A percentile compares a stretch with the other conserved stretches of the same genome.
phyloP scores from a whole-genome alignment of 176 grass and related monocot species.

The Saccharum officinarum region DNA sequence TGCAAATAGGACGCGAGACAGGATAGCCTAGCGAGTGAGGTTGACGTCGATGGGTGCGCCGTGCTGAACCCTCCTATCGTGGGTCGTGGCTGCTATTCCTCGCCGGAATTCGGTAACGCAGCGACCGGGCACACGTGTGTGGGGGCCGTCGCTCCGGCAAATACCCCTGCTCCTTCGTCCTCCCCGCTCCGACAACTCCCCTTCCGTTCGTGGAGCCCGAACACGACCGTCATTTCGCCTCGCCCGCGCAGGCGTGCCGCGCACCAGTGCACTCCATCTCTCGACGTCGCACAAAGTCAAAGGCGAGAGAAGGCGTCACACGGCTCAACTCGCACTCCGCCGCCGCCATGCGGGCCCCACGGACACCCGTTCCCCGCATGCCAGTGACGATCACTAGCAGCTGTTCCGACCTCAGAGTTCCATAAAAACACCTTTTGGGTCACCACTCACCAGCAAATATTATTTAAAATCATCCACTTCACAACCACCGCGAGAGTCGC shows the following conservation, averaged over 20 bases:
- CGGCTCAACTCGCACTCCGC: background rate
- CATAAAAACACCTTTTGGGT: background rate
- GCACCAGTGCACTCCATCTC: background rate
- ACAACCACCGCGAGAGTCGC: slow-evolving; percentile 2
- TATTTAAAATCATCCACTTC: slow-evolving; percentile 8
- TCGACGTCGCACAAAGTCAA: background rate
- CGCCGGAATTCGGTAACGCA: background rate
- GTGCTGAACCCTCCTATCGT: background rate
- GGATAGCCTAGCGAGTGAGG: no score
- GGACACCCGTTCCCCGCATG: background rate
- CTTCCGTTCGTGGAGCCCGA: background rate
- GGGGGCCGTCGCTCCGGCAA: no score
- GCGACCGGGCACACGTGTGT: background rate
- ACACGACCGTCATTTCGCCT: no score
- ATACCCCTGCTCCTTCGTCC: no score
- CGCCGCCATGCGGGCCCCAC: background rate
- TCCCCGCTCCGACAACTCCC: no score
- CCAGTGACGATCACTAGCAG: background rate
- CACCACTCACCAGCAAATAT: background rate
- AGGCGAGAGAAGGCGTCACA: background rate
- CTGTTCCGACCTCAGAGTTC: no score
- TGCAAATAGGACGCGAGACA: no score
- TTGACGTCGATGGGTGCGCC: background rate
- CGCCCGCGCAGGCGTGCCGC: no score
- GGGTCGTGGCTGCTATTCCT: background rate